Conservation (phyloP, 768 basidiomycete genomes). For the Panaeolus papilionaceus region DNA sequence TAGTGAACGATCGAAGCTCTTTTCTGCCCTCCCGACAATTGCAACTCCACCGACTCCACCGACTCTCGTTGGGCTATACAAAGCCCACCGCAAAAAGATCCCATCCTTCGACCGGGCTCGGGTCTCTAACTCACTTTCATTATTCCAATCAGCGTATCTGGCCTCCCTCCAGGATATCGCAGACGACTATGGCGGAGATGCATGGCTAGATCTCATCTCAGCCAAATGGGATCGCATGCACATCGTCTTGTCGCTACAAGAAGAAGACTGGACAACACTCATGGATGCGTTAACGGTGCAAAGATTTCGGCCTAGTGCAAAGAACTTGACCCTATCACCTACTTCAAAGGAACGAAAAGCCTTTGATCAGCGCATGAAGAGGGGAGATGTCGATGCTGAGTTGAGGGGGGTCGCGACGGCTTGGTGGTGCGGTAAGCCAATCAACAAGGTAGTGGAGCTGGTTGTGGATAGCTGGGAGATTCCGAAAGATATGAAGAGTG, state of each 20-base stretch:
- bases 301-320: slow-evolving; percentile 2
- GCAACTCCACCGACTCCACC: slow-evolving; percentile 16
- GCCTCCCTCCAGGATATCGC: slow-evolving; percentile 23
- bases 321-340: neutral
- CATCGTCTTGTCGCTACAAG: slow-evolving; percentile 28
- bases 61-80: slow-evolving; percentile 15
- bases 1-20: neutral
- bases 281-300: slow-evolving; percentile 20
- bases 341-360: slow-evolving; percentile 1
- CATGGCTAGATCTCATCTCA: slow-evolving; percentile 26
- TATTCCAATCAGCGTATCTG: slow-evolving; percentile 19
- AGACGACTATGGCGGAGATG: slow-evolving; percentile 33
- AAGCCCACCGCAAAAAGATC: slow-evolving; percentile 10
- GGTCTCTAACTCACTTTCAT: neutral
- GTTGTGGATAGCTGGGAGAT: slow-evolving; percentile 26
- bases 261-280: slow-evolving; percentile 24
- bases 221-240: slow-evolving; percentile 30
- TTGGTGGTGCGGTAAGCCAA: slow-evolving; percentile 26
- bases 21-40: neutral
- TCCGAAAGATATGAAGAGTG: slow-evolving; percentile 28
- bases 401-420: slow-evolving; percentile 21
- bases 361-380: slow-evolving; percentile 27
- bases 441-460: slow-evolving; percentile 22
- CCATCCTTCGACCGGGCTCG: slow-evolving; percentile 14
- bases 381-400: slow-evolving; percentile 23